Conservation (phyloP, 352 stramenopile species). For the Pythium folliculosum region DNA sequence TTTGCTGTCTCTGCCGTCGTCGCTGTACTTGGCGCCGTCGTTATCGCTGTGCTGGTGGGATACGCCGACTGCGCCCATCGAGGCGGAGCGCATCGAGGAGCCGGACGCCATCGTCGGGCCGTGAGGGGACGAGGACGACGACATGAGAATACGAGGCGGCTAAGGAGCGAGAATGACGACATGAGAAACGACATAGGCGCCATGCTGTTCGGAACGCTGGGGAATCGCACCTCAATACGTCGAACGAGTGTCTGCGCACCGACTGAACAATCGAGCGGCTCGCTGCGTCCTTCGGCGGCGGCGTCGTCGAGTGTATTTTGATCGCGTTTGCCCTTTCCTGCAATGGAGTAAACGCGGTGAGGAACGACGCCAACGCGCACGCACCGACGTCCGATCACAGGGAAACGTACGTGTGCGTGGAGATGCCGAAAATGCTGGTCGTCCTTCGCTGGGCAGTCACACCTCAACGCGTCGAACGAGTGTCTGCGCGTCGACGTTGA, state of each 20-base stretch:
- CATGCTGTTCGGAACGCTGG: conserved; percentile 30
- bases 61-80: conserved; percentile 47
- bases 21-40: conserved; percentile 11
- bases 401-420: no score
- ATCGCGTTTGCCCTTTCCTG: no score
- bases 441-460: no score
- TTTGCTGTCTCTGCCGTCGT: conserved; percentile 10
- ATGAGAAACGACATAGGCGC: conserved; percentile 63
- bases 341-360: no score
- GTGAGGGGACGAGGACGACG: conserved; percentile 28
- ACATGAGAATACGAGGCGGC: conserved; percentile 60
- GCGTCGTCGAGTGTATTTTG: no score
- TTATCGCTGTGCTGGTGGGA: conserved; percentile 45
- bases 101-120: conserved; percentile 3
- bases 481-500: no score
- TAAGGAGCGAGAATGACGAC: conserved; percentile 34
- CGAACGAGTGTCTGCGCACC: background rate
- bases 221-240: conserved; percentile 9
- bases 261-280: background rate
- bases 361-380: no score
- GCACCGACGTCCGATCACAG: no score
- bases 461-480: no score
- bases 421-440: no score
- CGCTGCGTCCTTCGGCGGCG: no score
- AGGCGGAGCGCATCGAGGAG: background rate